phyloP scores from a whole-genome alignment of 768 basidiomycete species.

The Tricholoma matsutake region DNA sequence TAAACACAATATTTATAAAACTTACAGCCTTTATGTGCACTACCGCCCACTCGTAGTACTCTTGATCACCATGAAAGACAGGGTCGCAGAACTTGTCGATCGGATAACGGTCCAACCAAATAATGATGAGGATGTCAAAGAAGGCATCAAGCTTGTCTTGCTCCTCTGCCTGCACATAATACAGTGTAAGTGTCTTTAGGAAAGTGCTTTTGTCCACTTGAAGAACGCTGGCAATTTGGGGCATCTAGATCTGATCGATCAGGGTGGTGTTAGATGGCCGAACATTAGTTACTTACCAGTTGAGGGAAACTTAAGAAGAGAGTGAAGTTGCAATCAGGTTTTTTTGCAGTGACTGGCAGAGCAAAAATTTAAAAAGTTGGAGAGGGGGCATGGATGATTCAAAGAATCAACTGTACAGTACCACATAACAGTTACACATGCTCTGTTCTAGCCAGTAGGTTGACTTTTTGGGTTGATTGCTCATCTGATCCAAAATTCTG shows the following conservation, averaged over 20 bases:
- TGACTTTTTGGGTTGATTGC: neutral
- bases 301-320: neutral
- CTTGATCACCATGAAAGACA: neutral
- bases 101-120: neutral
- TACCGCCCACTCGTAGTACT: neutral
- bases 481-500: neutral
- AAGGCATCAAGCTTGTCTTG: neutral
- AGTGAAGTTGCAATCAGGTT: neutral
- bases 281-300: neutral
- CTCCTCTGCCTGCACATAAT: neutral
- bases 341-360: neutral
- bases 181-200: neutral
- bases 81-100: neutral
- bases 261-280: neutral
- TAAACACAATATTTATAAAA: neutral
- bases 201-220: neutral
- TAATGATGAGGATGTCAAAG: neutral
- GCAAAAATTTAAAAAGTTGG: neutral
- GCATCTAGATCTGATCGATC: neutral
- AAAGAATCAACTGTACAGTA: conserved; percentile 1
- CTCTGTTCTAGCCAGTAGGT: neutral
- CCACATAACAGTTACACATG: neutral
- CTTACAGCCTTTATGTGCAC: neutral
- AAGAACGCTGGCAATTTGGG: neutral
- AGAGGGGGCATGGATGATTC: neutral